Evolutionary conservation across 257 asterid genomes (phyloP), one percentile per base, ranked within the genome.

Genomic region (Solanum ossicruentum): DNA sequence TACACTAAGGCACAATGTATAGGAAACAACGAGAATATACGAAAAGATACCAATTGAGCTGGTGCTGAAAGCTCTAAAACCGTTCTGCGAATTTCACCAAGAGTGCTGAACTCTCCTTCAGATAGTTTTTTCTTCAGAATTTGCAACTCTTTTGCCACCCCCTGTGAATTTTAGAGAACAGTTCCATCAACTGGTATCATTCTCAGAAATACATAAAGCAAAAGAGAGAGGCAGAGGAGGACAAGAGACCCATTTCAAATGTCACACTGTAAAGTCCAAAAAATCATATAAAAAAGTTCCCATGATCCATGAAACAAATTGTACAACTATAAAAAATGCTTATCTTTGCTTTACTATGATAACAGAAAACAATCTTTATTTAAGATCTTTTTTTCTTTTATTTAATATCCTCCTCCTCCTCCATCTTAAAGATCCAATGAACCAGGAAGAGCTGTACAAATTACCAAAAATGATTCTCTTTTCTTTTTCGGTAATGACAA

Each of bases 21-120:
- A 47, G 52, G 65, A 78, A 78, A 78, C 65, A 52, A 77, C 26
- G 65, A 26, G 82, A 51, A 77, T 51, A 52, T 7, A 77, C 5
- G 43, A 72, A 36, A 36, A 87, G 87, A 80, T 93, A 97, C 99
- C 99, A 97, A 90, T 84, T 88, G 89, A 11, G 96, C 87, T 32
- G 99, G 98, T 81, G 99, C 99, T 45, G 88, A 87, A 89, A 97
- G 99, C 84, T 92, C 94, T 85, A 95, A 89, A 71, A 95, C 95
- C 6, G 92, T 90, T 86, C 84, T 86, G 71, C 99, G 95, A 84
- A 97, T 97, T 84, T 94, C 95, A 89, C 90, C 89, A 82, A 97
- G 98, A 60, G 90, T 88, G 54, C 86, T 90, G 85, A 91, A 88
- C 83, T 93, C 89, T 85, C 97, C 99, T 83, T 79, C 91, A 67